Conservation (phyloP, 768 basidiomycete genomes). For the Naganishia onofrii region DNA sequence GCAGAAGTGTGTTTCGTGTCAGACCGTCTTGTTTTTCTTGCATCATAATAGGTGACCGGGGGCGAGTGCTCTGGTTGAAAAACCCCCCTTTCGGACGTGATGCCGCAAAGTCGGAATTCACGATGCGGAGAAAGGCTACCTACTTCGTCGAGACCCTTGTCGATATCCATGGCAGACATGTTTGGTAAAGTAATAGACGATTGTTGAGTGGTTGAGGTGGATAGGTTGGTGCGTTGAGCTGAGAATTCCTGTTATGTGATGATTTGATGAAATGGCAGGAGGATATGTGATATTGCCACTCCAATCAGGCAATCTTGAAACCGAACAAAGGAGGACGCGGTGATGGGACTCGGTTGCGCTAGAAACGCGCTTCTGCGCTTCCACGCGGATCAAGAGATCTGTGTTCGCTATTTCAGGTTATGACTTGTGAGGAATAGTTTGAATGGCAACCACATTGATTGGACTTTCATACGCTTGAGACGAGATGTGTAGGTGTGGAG, state of each 20-base stretch:
- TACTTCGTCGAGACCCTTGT: constrained; percentile 32
- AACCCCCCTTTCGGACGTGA: neutral
- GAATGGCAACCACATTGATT: too few relatives aligned
- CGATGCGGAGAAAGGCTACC: constrained; percentile 15
- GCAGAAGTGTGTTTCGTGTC: constrained; percentile 15
- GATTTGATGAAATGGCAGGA: too few relatives aligned
- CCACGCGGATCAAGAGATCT: too few relatives aligned
- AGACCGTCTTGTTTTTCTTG: constrained; percentile 14
- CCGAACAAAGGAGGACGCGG: constrained; percentile 8
- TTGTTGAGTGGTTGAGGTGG: too few relatives aligned
- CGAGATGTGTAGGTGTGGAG: too few relatives aligned
- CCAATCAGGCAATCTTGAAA: neutral
- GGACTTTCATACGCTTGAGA: too few relatives aligned
- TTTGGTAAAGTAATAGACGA: constrained; percentile 5
- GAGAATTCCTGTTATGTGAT: neutral
- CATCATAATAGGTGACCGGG: neutral
- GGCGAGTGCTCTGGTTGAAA: neutral
- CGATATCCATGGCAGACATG: constrained; percentile 35
- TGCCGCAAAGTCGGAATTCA: neutral
- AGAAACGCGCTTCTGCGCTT: constrained; percentile 3
- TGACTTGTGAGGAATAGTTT: too few relatives aligned
- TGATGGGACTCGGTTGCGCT: neutral
- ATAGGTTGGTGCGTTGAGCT: neutral
- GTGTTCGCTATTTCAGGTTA: too few relatives aligned
- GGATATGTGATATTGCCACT: neutral